phyloP scores from a whole-genome alignment of 345 rosid genomes.

The Eutrema yunnanense region DNA sequence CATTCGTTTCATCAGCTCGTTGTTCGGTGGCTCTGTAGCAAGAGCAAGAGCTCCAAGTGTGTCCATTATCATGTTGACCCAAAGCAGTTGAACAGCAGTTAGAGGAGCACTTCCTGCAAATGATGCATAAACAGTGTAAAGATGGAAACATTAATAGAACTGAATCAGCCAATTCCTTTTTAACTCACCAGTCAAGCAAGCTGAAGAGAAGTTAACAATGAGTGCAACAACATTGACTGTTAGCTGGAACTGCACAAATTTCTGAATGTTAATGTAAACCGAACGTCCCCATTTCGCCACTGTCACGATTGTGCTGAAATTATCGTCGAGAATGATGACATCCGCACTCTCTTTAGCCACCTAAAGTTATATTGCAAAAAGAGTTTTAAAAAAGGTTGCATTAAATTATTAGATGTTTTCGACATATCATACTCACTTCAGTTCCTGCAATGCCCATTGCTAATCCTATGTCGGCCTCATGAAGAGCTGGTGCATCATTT shows the following conservation, averaged over 20 bases:
- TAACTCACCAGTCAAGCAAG: constrained; percentile 73
- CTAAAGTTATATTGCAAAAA: constrained; percentile 26
- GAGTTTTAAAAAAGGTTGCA: not conserved
- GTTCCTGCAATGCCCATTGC: constrained; percentile 99
- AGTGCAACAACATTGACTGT: constrained; percentile 88
- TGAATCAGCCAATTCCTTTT: not conserved
- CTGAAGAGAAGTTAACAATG: constrained; percentile 82
- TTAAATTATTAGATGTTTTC: not conserved
- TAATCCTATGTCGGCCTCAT: constrained; percentile 91
- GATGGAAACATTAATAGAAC: not conserved
- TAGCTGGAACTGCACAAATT: constrained; percentile 90
- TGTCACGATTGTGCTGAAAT: constrained; percentile 87
- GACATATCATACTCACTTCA: constrained; percentile 39
- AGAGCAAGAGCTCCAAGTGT: constrained; percentile 85
- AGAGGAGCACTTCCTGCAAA: constrained; percentile 62
- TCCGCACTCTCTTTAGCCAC: constrained; percentile 97
- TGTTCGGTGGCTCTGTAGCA: constrained; percentile 75
- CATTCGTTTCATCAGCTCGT: constrained; percentile 51
- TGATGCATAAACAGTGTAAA: not conserved
- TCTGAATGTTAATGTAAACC: constrained; percentile 83
- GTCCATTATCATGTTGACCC: constrained; percentile 91
- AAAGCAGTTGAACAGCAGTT: constrained; percentile 70
- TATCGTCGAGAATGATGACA: constrained; percentile 86
- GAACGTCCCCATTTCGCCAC: constrained; percentile 96
- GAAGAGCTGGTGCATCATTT: constrained; percentile 94